These are phyloP conservation scores for Beauveria sp. DNA, from an alignment of 2,329 filamentous ascomycete species.

Conservation along the genomic window DNA sequence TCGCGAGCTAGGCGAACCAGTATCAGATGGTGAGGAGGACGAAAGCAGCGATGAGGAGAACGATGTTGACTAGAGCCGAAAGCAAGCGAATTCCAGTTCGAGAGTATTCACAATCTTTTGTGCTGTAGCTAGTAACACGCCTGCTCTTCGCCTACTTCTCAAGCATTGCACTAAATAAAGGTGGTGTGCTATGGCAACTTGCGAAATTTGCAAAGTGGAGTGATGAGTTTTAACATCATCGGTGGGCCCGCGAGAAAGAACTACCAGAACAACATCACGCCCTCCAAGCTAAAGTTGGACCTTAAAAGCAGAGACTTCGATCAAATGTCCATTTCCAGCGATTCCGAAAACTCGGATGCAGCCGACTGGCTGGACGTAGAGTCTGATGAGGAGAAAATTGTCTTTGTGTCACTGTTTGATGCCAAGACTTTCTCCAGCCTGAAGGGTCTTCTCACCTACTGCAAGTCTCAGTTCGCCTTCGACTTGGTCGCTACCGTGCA, in stretches of 20 bases:
- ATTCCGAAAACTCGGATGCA: constrained; percentile 29
- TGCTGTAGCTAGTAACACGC: background rate
- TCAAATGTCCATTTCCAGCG: constrained; percentile 21
- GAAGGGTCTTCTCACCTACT: constrained; percentile 58
- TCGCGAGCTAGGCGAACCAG: constrained; percentile 57
- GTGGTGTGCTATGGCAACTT: background rate
- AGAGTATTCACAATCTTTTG: background rate
- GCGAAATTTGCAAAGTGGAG: constrained; percentile 9
- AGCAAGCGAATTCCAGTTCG: background rate
- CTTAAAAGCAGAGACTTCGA: background rate
- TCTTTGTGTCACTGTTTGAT: constrained; percentile 62
- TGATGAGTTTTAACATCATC: background rate
- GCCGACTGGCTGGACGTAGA: constrained; percentile 49
- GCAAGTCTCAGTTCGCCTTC: constrained; percentile 57
- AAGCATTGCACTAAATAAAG: background rate
- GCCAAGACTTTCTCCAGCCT: constrained; percentile 58
- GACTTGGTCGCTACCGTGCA: constrained; percentile 57
- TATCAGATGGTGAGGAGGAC: constrained; percentile 71
- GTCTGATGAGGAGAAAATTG: constrained; percentile 53
- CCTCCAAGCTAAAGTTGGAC: background rate
- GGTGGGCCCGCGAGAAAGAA: constrained; percentile 5
- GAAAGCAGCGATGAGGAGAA: constrained; percentile 50
- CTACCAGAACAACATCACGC: background rate
- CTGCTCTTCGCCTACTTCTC: background rate
- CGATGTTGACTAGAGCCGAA: constrained; percentile 37